Conservation (phyloP, 2,329 filamentous ascomycete species). For the Didymella pinodella region DNA sequence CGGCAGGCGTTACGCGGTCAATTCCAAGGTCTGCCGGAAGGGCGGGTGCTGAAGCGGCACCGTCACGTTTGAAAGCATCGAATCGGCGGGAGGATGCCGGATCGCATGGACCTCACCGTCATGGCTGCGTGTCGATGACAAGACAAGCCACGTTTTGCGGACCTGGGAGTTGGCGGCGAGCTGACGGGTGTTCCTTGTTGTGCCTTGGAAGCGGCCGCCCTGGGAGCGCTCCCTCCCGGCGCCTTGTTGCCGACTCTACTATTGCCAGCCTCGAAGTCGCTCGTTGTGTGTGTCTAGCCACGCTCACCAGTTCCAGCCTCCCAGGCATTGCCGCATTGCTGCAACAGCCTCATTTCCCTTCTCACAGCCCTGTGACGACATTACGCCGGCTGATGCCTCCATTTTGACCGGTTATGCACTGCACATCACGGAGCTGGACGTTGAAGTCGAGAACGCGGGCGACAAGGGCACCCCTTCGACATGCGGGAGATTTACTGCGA, state of each 20-base stretch:
- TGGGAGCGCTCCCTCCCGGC: constrained; percentile 17
- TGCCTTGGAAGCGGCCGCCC: constrained; percentile 20
- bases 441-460: constrained; percentile 20
- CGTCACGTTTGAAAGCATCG: constrained; percentile 34
- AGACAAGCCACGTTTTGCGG: constrained; percentile 29
- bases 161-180: constrained; percentile 24
- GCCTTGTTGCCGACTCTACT: constrained; percentile 14
- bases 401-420: constrained; percentile 21
- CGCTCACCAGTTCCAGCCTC: constrained; percentile 12
- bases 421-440: constrained; percentile 19
- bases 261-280: constrained; percentile 20
- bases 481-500: constrained; percentile 19
- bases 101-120: constrained; percentile 34
- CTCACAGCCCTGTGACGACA: constrained; percentile 25
- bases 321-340: constrained; percentile 8
- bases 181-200: constrained; percentile 27
- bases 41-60: constrained; percentile 46
- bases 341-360: constrained; percentile 17
- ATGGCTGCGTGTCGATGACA: constrained; percentile 41
- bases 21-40: constrained; percentile 41
- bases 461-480: constrained; percentile 21
- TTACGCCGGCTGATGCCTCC: constrained; percentile 13
- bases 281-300: constrained; percentile 16
- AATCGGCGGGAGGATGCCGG: constrained; percentile 40
- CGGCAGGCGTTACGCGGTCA: constrained; percentile 29